Conservation (phyloP, 208 protist species). For the Acanthamoeba healyi region DNA sequence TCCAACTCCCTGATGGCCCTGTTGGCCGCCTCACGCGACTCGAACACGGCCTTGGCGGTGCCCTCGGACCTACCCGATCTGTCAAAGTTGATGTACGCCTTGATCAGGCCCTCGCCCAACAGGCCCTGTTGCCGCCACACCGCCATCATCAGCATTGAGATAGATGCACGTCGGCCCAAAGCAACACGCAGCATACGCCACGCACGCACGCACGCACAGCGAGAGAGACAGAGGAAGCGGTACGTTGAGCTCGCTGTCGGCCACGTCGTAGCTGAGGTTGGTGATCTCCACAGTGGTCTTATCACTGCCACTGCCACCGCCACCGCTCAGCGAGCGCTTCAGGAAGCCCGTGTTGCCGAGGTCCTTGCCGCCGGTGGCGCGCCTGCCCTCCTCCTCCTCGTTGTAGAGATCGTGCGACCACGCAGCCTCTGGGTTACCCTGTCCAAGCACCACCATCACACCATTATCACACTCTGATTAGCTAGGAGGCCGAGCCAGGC, state of each 20-base stretch:
- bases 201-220: no score
- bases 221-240: neutral
- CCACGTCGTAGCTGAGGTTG: conserved; percentile 23
- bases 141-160: no score
- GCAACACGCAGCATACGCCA: neutral
- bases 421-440: conserved; percentile 9
- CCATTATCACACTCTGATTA: no score
- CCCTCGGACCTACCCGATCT: conserved; percentile 32
- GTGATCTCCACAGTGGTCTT: conserved; percentile 45
- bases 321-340: conserved; percentile 33
- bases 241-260: neutral
- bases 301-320: neutral
- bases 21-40: conserved; percentile 52
- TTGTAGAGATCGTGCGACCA: conserved; percentile 66
- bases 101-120: conserved; percentile 14
- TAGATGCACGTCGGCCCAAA: neutral
- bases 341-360: conserved; percentile 57
- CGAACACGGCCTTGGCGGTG: conserved; percentile 51
- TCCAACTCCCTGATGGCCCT: conserved; percentile 42
- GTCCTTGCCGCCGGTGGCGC: neutral
- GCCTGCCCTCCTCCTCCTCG: conserved; percentile 28
- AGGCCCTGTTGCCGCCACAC: neutral
- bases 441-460: neutral
- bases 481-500: no score
- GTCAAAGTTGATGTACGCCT: conserved; percentile 10